Evolutionary conservation across 441 rosid genomes (phyloP), one percentile per base, ranked within the genome.

Genomic region (Kokia cookei): DNA sequence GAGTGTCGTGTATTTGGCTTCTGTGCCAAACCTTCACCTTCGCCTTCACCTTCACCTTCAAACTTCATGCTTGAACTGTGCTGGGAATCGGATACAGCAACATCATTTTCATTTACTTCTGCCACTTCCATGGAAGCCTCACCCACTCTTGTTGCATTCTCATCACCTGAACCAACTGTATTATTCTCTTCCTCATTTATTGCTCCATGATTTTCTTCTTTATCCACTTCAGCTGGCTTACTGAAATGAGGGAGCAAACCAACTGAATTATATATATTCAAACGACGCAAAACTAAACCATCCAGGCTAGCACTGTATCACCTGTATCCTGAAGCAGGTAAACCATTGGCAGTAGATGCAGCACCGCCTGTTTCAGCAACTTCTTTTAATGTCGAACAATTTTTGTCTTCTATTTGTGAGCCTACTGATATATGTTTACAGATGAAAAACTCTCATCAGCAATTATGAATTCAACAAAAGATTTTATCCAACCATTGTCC

Each of bases 91-190:
- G 74, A 78, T 9, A 82, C 77, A 11, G 66, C 72, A 12, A 67
- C 77, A 42, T 85, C 80, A 26, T 29, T 76, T 76, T 82, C 82
- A 73, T 77, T 76, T 57, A 53, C 74, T 55, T 32, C 51, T 2
- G 87, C 81, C 61, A 82, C 86, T 45, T 90, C 93, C 17, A 79
- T 43, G n/a, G 78, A 62, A 67, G 87, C 68, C 81, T 88, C 96
- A 42, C 78, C 69, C 45, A 62, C 67, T 50, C 40, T 71, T 40
- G 62, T 67, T 68, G 64, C 15, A 40, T 78, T 55, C 15, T 77
- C 78, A 37, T 80, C 79, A 53, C 47, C 69, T 1, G 80, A 75
- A 65, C 75, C 70, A 12, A 60, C 74, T 9, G 72, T 48, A 48
- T 73, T 71, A 48, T 73, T 71, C 8, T 73, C 79, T 74, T 76